Evolutionary conservation across 2,329 filamentous ascomycete species (phyloP).

Genomic region (Alternaria triticina): DNA sequence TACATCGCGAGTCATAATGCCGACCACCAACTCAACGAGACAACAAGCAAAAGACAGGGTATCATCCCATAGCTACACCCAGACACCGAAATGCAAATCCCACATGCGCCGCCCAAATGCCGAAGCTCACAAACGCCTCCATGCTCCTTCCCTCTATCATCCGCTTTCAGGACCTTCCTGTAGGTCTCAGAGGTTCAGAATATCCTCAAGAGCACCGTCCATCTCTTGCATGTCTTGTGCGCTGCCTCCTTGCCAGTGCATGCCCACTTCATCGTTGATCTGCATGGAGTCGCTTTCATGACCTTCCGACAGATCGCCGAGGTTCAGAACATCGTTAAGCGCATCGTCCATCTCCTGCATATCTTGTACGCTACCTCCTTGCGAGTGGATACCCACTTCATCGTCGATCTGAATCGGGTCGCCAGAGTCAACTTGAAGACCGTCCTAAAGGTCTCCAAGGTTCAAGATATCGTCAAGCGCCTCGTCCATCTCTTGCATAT

Average conservation of each 20-base stretch:
- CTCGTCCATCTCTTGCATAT: constrained; percentile 35
- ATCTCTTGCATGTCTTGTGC: constrained; percentile 35
- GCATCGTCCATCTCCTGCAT: constrained; percentile 31
- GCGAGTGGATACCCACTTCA: constrained; percentile 45
- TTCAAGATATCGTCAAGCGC: constrained; percentile 50
- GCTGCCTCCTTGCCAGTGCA: constrained; percentile 49
- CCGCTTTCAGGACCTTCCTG: neutral
- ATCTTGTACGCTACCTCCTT: constrained; percentile 44
- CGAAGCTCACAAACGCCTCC: neutral
- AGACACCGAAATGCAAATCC: constrained; percentile 11
- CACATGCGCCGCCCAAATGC: constrained; percentile 3
- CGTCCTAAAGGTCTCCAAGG: constrained; percentile 27
- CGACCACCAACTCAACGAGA: neutral
- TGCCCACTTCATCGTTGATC: constrained; percentile 40
- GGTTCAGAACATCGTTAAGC: constrained; percentile 36
- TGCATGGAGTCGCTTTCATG: constrained; percentile 19
- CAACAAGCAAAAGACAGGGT: constrained; percentile 18
- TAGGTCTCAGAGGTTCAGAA: constrained; percentile 26
- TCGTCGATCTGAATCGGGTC: constrained; percentile 34
- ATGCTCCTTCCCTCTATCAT: neutral
- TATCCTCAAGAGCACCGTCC: constrained; percentile 33
- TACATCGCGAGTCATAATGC: neutral
- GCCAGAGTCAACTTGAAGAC: constrained; percentile 27
- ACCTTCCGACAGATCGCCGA: constrained; percentile 7
- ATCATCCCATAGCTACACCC: constrained; percentile 20